Percentiles rank a stretch among this genome's conserved stretches.
phyloP scores from a whole-genome alignment of 129 eudicot genomes.

The Artemisia annua region DNA sequence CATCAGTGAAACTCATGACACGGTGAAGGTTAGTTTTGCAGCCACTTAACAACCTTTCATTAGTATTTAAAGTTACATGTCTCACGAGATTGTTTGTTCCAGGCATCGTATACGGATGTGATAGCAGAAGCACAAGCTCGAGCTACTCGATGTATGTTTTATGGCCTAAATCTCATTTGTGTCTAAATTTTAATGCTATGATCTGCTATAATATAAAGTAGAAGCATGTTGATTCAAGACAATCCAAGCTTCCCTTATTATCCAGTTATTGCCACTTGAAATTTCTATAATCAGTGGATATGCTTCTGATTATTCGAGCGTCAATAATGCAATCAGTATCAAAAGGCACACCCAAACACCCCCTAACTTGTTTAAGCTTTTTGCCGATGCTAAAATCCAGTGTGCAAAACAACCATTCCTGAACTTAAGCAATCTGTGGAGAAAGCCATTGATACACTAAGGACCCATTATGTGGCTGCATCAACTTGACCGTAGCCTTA shows the following conservation, averaged over 20 bases:
- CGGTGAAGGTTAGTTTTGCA: slow-evolving; percentile 52
- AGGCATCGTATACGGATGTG: slow-evolving; percentile 69
- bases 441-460: slow-evolving; percentile 55
- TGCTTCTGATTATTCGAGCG: no score
- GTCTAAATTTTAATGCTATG: neutral
- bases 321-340: no score
- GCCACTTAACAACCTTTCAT: neutral
- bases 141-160: slow-evolving; percentile 65
- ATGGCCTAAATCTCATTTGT: neutral
- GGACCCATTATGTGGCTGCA: slow-evolving; percentile 52
- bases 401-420: slow-evolving; percentile 59
- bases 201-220: neutral
- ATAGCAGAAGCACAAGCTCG: slow-evolving; percentile 62
- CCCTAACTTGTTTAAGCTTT: slow-evolving; percentile 14
- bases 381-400: slow-evolving; percentile 25
- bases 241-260: no score
- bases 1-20: slow-evolving; percentile 59
- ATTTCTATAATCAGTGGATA: no score
- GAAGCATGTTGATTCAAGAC: no score
- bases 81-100: slow-evolving; percentile 22
- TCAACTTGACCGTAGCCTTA: slow-evolving; percentile 32
- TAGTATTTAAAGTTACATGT: neutral
- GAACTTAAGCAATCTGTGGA: slow-evolving; percentile 60
- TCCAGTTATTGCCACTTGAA: no score
- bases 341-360: neutral